phyloP scores from a whole-genome alignment of 108 stramenopile genomes.

The Cyclotella distinguenda region DNA sequence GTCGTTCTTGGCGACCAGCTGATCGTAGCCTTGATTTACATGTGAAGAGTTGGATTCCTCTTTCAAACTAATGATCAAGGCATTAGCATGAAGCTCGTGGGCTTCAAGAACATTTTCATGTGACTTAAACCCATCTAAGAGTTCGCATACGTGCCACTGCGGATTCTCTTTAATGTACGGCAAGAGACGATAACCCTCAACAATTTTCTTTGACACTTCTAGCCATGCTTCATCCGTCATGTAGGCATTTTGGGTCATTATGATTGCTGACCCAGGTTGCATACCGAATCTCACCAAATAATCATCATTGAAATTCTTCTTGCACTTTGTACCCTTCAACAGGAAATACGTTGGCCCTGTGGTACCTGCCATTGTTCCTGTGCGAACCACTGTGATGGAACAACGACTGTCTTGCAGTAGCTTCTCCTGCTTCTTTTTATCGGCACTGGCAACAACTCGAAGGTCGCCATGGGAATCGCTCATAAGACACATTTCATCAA shows the following conservation, averaged over 20 bases:
- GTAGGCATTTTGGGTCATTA: constrained; percentile 31
- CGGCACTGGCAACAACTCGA: constrained; percentile 10
- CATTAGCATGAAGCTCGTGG: neutral
- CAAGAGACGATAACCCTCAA: constrained; percentile 11
- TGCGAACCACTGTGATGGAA: constrained; percentile 28
- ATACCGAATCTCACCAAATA: constrained; percentile 10
- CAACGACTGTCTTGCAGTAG: neutral
- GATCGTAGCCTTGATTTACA: constrained; percentile 29
- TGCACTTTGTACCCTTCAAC: constrained; percentile 4
- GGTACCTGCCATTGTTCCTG: constrained; percentile 1
- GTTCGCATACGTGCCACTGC: constrained; percentile 10
- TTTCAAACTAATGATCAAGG: constrained; percentile 8
- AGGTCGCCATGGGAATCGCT: constrained; percentile 14
- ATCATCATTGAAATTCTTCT: neutral
- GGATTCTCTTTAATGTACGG: constrained; percentile 17
- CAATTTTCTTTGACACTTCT: constrained; percentile 5
- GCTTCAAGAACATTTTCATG: constrained; percentile 14
- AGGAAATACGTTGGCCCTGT: constrained; percentile 24
- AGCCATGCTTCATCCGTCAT: constrained; percentile 38
- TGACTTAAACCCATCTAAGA: constrained; percentile 28
- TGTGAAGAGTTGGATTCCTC: constrained; percentile 28
- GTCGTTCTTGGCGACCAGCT: constrained; percentile 21
- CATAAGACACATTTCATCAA: constrained; percentile 30
- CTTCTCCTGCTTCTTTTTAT: constrained; percentile 37
- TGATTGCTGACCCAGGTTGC: constrained; percentile 11